Evolutionary conservation across 2,329 filamentous ascomycete genomes (phyloP).

Genomic region (Pestalotiopsis sp.): DNA sequence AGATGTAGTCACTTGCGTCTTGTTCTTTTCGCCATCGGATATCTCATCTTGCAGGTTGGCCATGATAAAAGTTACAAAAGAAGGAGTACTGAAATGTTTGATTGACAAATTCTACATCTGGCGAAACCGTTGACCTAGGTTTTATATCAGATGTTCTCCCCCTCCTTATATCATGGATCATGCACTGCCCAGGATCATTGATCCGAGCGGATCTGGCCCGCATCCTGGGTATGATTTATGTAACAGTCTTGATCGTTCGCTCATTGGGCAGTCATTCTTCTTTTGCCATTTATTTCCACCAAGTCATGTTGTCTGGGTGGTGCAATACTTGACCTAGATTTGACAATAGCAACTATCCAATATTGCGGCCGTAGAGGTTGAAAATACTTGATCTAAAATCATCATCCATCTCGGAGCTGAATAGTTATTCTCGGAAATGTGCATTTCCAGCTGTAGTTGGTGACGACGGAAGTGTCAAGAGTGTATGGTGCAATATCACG

Average conservation of each 20-base stretch:
- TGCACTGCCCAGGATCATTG: background rate
- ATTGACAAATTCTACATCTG: background rate
- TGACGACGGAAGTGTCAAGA: background rate
- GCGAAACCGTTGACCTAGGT: background rate
- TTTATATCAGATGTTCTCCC: background rate
- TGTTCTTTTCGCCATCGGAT: slow-evolving; percentile 2
- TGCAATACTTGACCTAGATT: background rate
- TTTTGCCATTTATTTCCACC: background rate
- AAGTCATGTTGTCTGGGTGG: background rate
- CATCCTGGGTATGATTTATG: background rate
- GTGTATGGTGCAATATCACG: slow-evolving; percentile 19
- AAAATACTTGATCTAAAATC: background rate
- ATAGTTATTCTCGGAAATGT: background rate
- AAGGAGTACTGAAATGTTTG: background rate
- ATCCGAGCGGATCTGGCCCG: background rate
- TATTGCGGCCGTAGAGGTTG: background rate
- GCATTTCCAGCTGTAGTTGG: background rate
- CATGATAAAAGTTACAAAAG: background rate
- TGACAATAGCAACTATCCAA: background rate
- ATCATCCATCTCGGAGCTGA: background rate
- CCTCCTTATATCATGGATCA: background rate
- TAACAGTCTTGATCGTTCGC: background rate
- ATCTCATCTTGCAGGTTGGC: background rate
- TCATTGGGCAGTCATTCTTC: background rate
- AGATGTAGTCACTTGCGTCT: background rate